Evolutionary conservation across 768 basidiomycete genomes (phyloP), one percentile per base, ranked within the genome.

Genomic region (Hericium coralloides): DNA sequence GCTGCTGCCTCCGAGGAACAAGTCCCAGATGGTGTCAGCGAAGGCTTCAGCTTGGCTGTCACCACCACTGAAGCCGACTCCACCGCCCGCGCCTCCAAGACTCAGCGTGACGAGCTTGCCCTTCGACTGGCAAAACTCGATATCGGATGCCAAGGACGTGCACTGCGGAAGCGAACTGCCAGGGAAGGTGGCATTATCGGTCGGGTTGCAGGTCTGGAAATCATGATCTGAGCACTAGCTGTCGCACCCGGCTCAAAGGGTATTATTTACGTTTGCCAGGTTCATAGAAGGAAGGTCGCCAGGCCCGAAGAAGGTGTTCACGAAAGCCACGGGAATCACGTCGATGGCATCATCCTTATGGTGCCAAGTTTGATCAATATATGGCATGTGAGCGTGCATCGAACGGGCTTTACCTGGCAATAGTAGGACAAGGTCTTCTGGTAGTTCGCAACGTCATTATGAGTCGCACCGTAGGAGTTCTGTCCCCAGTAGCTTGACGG

Each of bases 311-410:
- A 87, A 88, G 18, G 75, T 76, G 65, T 81, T 72, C 61, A 89
- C 63, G 65, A 89, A 87, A n/a, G 86, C 81, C 36, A 89, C 63
- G 8, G 85, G 85, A 57, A 89, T 79, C 7, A 80, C 82, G 67
- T 89, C 82, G 57, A 87, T 80, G 8, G 81, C 76, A 63, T 82
- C 73, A 65, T 88, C 85, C 81, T 85, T 58, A 41, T 38, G 54
- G 45, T 50, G 36, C 18, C 22, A 31, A 62, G 49, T 52, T 59
- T 38, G 50, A 56, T 52, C 55, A 22, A 23, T 25, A 26, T 25
- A 52, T 49, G 18, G 2, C 56, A 36, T 38, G 20, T 15, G 6
- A 54, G 38, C 47, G 64, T 31, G 7, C 10, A 31, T 31, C 31
- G 31, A 31, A 31, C 6, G 31, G 10, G 31, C 31, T 72, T 57